A percentile compares a stretch with the other conserved stretches of the same genome.
These are phyloP conservation scores for Yamadazyma sp. DNA, from an alignment of 805 yeast species.

Conservation along the genomic window DNA sequence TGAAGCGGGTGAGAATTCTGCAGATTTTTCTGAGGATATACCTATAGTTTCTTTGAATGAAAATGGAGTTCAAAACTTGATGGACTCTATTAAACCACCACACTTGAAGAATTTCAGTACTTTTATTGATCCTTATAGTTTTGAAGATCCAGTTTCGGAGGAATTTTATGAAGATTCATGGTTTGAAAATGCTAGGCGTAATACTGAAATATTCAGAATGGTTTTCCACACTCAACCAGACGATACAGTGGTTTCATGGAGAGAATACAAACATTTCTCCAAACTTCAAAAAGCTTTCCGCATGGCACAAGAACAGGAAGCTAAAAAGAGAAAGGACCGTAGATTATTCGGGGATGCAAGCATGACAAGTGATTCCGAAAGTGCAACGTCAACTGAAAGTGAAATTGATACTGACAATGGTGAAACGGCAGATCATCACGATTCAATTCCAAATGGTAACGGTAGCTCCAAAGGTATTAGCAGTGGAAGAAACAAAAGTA, in stretches of 20 bases:
- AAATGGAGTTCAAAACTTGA: constrained; percentile 37
- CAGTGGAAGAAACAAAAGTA: constrained; percentile 14
- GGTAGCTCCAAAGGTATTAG: constrained; percentile 17
- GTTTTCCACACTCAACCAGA: constrained; percentile 96
- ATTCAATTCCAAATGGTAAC: constrained; percentile 4
- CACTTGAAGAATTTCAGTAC: constrained; percentile 31
- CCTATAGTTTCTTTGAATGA: constrained; percentile 45
- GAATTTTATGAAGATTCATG: constrained; percentile 83
- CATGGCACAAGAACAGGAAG: constrained; percentile 35
- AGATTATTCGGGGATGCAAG: constrained; percentile 15
- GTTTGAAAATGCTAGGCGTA: constrained; percentile 78
- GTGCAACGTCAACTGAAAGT: constrained; percentile 6
- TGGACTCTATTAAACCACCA: constrained; percentile 39
- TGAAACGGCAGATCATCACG: constrained; percentile 11
- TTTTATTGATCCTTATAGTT: constrained; percentile 82
- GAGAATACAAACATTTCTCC: constrained; percentile 73
- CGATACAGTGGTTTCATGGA: constrained; percentile 86
- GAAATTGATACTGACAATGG: neutral
- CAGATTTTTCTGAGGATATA: constrained; percentile 21
- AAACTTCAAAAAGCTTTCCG: constrained; percentile 58
- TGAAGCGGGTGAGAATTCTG: constrained; percentile 3
- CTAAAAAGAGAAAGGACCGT: constrained; percentile 23
- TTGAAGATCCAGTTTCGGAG: constrained; percentile 83
- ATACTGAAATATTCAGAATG: constrained; percentile 75
- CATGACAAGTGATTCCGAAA: constrained; percentile 13